Evolutionary conservation across 768 basidiomycete genomes (phyloP), one percentile per base, ranked within the genome.

Genomic region (Kwoniella heveanensis): DNA sequence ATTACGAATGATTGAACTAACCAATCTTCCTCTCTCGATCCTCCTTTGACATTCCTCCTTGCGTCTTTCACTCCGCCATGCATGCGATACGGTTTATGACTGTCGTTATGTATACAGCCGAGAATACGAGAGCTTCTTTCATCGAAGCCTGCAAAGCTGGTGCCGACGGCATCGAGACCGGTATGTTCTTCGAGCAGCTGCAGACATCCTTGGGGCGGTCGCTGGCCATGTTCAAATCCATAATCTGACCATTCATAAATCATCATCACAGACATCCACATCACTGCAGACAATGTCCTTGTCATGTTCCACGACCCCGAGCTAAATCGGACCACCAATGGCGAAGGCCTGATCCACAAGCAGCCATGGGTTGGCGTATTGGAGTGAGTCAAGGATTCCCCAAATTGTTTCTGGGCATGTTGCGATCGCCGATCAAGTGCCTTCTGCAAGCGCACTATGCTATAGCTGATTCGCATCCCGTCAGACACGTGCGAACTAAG

Each of bases 201-300:
- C 13, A 15, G 44, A 48, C 25, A 30, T 26, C 53, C n/a, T n/a
- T n/a, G n/a, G n/a, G n/a, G n/a, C n/a, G n/a, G n/a, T n/a, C n/a
- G n/a, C n/a, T n/a, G n/a, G n/a, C n/a, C n/a, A n/a, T n/a, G n/a
- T n/a, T n/a, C n/a, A n/a, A n/a, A n/a, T n/a, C n/a, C n/a, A n/a
- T n/a, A n/a, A n/a, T n/a, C n/a, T n/a, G n/a, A n/a, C n/a, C n/a
- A n/a, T n/a, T n/a, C n/a, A n/a, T n/a, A n/a, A n/a, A n/a, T n/a
- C n/a, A n/a, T n/a, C n/a, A n/a, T n/a, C n/a, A n/a, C n/a, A 95
- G 94, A 96, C 86, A 92, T 97, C 73, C 94, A 97, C 81, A 88
- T 95, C 73, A 91, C 94, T 36, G 81, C 82, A 68, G 95, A 99
- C 80, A 85, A 87, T 74, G 86, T 90, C 44, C 88, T 98, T 32